These are phyloP conservation scores for Hansenula sp. DNA, from an alignment of 1,139 yeast species.

Conservation along the genomic window DNA sequence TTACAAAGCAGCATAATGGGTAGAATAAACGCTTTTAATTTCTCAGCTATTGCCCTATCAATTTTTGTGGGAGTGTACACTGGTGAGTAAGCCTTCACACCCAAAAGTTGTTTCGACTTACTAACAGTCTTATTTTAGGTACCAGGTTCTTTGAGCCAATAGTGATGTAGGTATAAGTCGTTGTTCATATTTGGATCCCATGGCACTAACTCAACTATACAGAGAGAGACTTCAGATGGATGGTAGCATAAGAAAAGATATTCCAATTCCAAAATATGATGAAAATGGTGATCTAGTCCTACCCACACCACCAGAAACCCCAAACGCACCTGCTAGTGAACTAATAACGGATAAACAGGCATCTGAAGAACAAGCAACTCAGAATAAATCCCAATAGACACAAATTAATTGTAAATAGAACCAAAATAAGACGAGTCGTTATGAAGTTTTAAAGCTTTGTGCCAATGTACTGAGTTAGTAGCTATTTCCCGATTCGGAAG, in stretches of 20 bases:
- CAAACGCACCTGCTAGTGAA: neutral
- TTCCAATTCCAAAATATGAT: conserved; percentile 45
- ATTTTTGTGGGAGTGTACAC: conserved; percentile 39
- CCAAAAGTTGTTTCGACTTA: too few species aligned
- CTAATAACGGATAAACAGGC: neutral
- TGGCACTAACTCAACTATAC: conserved; percentile 1
- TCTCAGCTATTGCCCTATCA: conserved; percentile 30
- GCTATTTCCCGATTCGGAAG: conserved; percentile 1
- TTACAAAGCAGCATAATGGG: conserved; percentile 21
- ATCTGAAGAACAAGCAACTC: too few species aligned
- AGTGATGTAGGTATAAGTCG: conserved; percentile 63
- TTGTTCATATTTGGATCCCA: too few species aligned
- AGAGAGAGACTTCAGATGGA: conserved; percentile 68
- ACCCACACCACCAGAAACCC: conserved; percentile 13
- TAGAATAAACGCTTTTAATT: conserved; percentile 30
- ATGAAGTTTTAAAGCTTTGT: neutral
- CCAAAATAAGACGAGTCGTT: too few species aligned
- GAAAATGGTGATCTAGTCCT: conserved; percentile 33
- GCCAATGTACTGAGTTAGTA: neutral
- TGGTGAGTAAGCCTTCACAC: conserved; percentile 26
- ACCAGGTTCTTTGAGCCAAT: conserved; percentile 71
- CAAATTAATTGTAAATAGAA: too few species aligned
- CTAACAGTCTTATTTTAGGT: conserved; percentile 29
- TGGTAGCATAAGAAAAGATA: conserved; percentile 58
- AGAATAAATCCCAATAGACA: too few species aligned